Base-by-base conservation (phyloP, 164 flowering plant species). In the Amborella trichopoda region DNA sequence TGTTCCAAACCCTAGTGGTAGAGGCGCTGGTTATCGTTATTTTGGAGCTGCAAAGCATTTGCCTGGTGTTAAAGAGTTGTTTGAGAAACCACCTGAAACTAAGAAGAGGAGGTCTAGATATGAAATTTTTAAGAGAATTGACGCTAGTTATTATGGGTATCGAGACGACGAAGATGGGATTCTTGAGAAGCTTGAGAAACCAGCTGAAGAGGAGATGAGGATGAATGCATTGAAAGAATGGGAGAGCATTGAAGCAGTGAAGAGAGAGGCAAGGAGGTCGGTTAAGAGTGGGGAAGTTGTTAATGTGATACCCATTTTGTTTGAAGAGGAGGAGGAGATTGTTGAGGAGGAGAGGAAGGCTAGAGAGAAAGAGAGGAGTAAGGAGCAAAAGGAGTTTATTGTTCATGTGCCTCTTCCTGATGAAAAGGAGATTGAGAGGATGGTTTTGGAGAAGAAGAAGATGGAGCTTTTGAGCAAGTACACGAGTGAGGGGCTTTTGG, bases 401-500 rank as follows among this genome's bases (percentile, higher is more conserved):
- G 97, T 68, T 6, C 95, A 89, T 23, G 95, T 89, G 51, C 90
- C 97, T 0, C 59, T 89, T 62, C 95, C 97, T 0, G 95, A 85
- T 62, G 94, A 78, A 63, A 77, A 77, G 69, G 97, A 89, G 74
- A 85, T 89, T 45, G 95, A 83, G 73, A 82, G 65, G 66, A 85
- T 83, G 88, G 75, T 89, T 26, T 56, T 89, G 49, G 91, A 89
- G 86, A 89, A 78, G 94, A 89, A 89, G 76, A 89, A 89, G 78
- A 69, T 49, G 75, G 97, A 89, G 49, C 56, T 89, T 41, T 50
- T 89, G 71, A 79, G 67, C 28, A 86, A 78, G 65, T 89, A 89
- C 55, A 62, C 70, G 9, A 89, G 90, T 50, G 80, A 77, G 16
- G 52, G 51, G 44, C 67, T 89, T 24, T 17, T 77, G 66, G 87